Evolutionary conservation across 106 monocot genomes (phyloP), one percentile per base, ranked within the genome.

Genomic region (Dactylorhiza incarnata): DNA sequence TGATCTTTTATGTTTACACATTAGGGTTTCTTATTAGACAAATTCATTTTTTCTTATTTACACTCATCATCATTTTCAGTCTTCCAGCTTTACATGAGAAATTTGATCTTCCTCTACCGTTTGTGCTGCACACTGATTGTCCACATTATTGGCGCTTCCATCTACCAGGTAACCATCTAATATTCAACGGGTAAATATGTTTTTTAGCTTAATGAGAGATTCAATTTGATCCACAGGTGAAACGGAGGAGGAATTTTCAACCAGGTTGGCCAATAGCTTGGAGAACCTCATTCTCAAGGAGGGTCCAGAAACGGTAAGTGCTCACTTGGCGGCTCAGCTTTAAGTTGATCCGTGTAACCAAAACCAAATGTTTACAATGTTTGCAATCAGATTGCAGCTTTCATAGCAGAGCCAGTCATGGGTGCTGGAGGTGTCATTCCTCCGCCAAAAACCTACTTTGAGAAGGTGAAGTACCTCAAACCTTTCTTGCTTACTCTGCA

Each of bases 91-190:
- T 99, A 50, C 97, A 99, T 82, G 94, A 99, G 72, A 91, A 94
- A 71, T 99, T 99, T 89, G 97, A 99, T 87, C 84, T 99, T 43
- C 97, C 97, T 65, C 86, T 76, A 61, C 83, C 94, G 78, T 99
- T 99, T 86, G 91, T 99, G 43, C 78, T 94, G 81, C 97, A 99
- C 46, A 94, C 97, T 58, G 97, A 99, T 86, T 99, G 97, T 61
- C 97, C 97, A 56, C 97, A 99, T 80, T 99, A 94, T 76, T 99
- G 97, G 97, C 89, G 94, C 17, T 94, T 83, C 76, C 97, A 94
- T 80, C 83, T 89, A 74, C 93, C 96, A 49, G 96, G 96, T 97
- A 82, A 20, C 72, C 72, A 20, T 72, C 49, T 49, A 17, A 45
- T 69, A 48, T 22, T 72, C 14, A 15, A 22, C 14, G 6, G 48